Percentiles rank a stretch among this genome's conserved stretches.
phyloP scores from a whole-genome alignment of 2,329 filamentous ascomycete species.

The Verticillium nonalfalfae region DNA sequence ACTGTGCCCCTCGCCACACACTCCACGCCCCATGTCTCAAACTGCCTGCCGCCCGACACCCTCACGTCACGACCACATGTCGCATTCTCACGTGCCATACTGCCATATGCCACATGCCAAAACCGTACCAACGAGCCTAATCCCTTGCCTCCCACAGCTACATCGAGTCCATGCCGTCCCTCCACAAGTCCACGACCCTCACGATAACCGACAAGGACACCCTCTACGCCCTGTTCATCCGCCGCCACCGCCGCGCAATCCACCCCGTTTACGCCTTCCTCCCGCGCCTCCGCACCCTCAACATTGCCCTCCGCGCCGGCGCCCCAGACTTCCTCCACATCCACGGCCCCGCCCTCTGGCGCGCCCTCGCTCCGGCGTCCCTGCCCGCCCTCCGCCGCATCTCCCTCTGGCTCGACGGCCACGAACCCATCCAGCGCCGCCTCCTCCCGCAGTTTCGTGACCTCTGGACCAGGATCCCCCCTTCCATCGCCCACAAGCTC shows the following conservation, averaged over 20 bases:
- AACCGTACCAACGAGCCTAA: background rate
- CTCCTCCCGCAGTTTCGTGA: conserved; percentile 11
- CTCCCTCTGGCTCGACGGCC: conserved; percentile 11
- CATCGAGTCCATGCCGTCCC: conserved; percentile 3
- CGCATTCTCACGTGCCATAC: background rate
- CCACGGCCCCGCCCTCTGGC: conserved; percentile 6
- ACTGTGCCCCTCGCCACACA: background rate
- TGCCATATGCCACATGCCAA: background rate
- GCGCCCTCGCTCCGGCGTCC: background rate
- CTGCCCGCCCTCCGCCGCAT: background rate
- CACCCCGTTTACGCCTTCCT: background rate
- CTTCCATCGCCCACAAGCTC: conserved; percentile 1
- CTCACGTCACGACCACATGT: too few species aligned
- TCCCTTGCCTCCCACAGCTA: conserved; percentile 2
- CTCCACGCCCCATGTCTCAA: background rate
- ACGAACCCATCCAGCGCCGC: conserved; percentile 9
- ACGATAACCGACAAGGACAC: conserved; percentile 9
- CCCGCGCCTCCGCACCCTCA: conserved; percentile 5
- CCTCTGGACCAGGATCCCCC: background rate
- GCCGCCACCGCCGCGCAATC: background rate
- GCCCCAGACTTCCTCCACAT: conserved; percentile 10
- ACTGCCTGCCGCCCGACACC: background rate
- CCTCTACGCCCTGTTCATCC: conserved; percentile 5
- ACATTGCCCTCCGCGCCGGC: conserved; percentile 10
- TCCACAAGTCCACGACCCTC: conserved; percentile 5